Percentiles rank a stretch among this genome's conserved stretches.
Conservation (phyloP, 2,329 filamentous ascomycete genomes). For the Emmonsiellopsis sp. region DNA sequence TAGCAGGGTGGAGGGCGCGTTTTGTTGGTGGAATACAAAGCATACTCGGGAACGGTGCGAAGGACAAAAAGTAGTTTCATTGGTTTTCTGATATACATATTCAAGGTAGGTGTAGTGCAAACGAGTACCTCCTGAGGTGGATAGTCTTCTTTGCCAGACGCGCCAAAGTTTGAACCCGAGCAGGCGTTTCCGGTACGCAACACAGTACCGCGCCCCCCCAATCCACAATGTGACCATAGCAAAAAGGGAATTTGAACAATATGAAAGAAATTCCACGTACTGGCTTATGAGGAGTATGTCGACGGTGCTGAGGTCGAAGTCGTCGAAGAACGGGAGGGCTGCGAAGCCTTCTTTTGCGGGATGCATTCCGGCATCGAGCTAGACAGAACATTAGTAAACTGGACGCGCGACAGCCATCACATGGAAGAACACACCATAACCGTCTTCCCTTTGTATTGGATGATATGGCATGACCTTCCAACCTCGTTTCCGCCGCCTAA, state of each 20-base stretch:
- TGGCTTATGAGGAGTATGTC: slow-evolving; percentile 97
- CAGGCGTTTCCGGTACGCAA: background rate
- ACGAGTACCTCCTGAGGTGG: background rate
- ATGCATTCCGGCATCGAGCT: slow-evolving; percentile 97
- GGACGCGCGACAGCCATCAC: background rate
- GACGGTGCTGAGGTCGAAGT: slow-evolving; percentile 94
- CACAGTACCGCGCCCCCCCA: background rate
- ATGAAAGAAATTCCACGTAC: slow-evolving; percentile 55
- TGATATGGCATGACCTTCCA: slow-evolving; percentile 90
- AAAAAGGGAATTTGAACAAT: slow-evolving; percentile 8
- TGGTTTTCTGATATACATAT: slow-evolving; percentile 30
- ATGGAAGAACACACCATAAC: slow-evolving; percentile 66
- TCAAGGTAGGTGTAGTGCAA: slow-evolving; percentile 7
- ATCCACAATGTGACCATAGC: background rate
- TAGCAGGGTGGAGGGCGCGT: background rate
- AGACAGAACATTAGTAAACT: slow-evolving; percentile 13
- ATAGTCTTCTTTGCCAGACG: slow-evolving; percentile 5
- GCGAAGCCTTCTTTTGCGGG: slow-evolving; percentile 92
- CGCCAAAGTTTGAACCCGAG: background rate
- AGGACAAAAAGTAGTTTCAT: slow-evolving; percentile 19
- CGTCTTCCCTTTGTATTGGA: slow-evolving; percentile 98
- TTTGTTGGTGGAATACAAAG: background rate
- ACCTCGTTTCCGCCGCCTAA: slow-evolving; percentile 96
- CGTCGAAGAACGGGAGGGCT: slow-evolving; percentile 92
- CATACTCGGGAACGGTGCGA: slow-evolving; percentile 13